These are phyloP conservation scores for Sarcodon sp. DNA, from an alignment of 768 basidiomycete species.

Conservation along the genomic window DNA sequence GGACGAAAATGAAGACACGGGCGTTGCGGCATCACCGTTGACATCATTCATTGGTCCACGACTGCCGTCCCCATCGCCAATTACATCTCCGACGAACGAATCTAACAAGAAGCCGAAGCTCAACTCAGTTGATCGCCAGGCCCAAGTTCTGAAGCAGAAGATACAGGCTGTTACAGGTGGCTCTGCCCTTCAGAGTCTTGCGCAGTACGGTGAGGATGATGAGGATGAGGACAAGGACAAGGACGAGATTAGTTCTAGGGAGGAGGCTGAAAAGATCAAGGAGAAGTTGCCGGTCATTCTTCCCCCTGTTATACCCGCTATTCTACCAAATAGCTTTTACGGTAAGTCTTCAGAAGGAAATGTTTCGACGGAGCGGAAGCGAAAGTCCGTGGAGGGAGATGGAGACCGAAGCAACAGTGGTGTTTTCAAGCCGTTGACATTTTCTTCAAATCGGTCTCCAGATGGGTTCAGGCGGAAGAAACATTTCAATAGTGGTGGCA, in stretches of 20 bases:
- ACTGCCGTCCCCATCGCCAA: slow-evolving; percentile 33
- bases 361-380: not conserved
- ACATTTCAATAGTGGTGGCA: slow-evolving; percentile 6
- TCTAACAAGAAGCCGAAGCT: slow-evolving; percentile 13
- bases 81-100: not conserved
- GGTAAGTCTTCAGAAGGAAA: slow-evolving; percentile 9
- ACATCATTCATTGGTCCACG: slow-evolving; percentile 54
- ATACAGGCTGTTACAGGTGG: slow-evolving; percentile 26
- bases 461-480: slow-evolving; percentile 6
- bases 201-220: slow-evolving; percentile 26
- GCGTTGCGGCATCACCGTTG: slow-evolving; percentile 34
- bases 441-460: no score
- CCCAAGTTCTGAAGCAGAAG: slow-evolving; percentile 36
- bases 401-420: slow-evolving; percentile 17
- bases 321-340: slow-evolving; percentile 27
- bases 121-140: slow-evolving; percentile 34
- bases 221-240: slow-evolving; percentile 26
- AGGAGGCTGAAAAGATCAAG: slow-evolving; percentile 15
- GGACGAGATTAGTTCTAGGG: slow-evolving; percentile 8
- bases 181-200: slow-evolving; percentile 17
- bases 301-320: slow-evolving; percentile 14
- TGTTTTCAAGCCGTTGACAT: slow-evolving; percentile 2
- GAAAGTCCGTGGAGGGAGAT: slow-evolving; percentile 21
- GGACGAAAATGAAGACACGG: slow-evolving; percentile 26
- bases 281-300: slow-evolving; percentile 5